Evolutionary conservation across 2,329 filamentous ascomycete species (phyloP).

Genomic region (Nemania abortiva): DNA sequence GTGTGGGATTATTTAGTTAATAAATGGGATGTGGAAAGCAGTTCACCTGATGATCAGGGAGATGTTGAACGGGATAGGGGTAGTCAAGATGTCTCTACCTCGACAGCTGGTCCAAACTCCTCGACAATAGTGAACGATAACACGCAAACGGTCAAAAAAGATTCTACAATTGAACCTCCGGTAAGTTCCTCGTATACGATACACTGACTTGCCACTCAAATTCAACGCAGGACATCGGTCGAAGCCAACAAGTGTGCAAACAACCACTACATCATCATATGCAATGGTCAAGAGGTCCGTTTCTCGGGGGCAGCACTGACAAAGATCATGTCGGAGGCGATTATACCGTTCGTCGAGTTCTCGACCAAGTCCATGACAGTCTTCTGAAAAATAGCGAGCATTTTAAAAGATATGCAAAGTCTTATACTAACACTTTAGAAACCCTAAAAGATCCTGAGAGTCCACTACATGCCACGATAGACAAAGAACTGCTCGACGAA

Average conservation of each 20-base stretch:
- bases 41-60: neutral
- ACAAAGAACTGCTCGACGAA: neutral
- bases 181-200: neutral
- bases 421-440: neutral
- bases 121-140: neutral
- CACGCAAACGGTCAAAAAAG: neutral
- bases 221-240: neutral
- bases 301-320: neutral
- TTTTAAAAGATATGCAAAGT: constrained; percentile 13
- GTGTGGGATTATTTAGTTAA: constrained; percentile 13
- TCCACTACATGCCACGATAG: neutral
- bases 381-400: neutral
- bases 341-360: constrained; percentile 16
- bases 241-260: neutral
- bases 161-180: neutral
- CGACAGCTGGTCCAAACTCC: neutral
- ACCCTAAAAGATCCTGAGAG: neutral
- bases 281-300: constrained; percentile 10
- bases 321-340: constrained; percentile 3
- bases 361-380: constrained; percentile 23
- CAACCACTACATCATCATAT: neutral
- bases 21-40: neutral
- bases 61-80: neutral
- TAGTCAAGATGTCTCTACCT: neutral
- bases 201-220: neutral